Evolutionary conservation across 371 early-diverging fungal genomes (phyloP).

Genomic region (Apophysomyces elegans): DNA sequence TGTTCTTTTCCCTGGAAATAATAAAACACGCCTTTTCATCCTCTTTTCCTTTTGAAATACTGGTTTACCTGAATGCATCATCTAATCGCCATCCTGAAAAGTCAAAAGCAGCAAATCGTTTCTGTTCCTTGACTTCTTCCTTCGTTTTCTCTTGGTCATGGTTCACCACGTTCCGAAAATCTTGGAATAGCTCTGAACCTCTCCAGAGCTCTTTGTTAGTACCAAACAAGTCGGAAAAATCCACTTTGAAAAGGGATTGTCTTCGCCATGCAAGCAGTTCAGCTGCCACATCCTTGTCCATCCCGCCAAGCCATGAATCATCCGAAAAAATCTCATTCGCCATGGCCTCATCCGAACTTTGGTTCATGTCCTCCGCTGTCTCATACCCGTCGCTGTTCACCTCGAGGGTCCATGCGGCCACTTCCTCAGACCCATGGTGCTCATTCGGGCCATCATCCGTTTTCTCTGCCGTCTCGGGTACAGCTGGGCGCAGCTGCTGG

Average conservation of each 20-base stretch:
- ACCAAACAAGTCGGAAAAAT: conserved; percentile 17
- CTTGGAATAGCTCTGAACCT: conserved; percentile 6
- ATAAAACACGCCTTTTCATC: background rate
- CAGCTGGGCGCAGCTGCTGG: background rate
- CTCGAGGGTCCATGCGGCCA: background rate
- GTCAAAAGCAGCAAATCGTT: conserved; percentile 6
- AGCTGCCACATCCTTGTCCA: conserved; percentile 10
- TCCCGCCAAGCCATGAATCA: background rate
- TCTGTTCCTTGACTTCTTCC: conserved; percentile 2
- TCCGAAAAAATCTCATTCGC: background rate
- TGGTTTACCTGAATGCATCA: conserved; percentile 62
- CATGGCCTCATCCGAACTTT: background rate
- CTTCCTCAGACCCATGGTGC: background rate
- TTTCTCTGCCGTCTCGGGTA: conserved; percentile 5
- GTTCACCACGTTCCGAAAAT: background rate
- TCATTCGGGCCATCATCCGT: conserved; percentile 4
- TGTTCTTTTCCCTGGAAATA: background rate
- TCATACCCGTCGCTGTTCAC: background rate
- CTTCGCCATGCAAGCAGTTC: conserved; percentile 15
- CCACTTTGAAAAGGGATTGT: conserved; percentile 13
- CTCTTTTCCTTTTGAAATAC: no score
- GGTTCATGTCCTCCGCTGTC: background rate
- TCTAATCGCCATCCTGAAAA: conserved; percentile 54
- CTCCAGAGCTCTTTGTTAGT: conserved; percentile 17
- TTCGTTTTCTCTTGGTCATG: background rate